Evolutionary conservation across 1,139 yeast species (phyloP).

Genomic region (Wickerhamomyces sp.): DNA sequence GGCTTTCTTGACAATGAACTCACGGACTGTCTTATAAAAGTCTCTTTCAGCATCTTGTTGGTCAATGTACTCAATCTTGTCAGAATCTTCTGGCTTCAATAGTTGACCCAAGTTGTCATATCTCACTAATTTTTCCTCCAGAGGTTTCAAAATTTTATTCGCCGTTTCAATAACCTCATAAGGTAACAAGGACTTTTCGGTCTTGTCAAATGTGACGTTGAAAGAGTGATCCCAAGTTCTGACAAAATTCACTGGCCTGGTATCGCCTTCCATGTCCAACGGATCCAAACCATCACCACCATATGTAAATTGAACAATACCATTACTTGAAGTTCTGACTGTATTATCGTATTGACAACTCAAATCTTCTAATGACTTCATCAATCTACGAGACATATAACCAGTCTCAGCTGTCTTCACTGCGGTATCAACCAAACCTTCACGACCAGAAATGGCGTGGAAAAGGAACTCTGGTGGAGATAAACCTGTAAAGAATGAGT

Average conservation of each 20-base stretch:
- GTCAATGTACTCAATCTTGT: constrained; percentile 60
- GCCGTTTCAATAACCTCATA: constrained; percentile 57
- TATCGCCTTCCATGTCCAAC: constrained; percentile 98
- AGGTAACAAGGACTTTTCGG: constrained; percentile 62
- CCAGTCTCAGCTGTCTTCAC: constrained; percentile 99
- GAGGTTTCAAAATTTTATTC: constrained; percentile 52
- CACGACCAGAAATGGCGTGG: constrained; percentile 99
- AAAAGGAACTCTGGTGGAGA: constrained; percentile 96
- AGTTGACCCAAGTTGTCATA: constrained; percentile 69
- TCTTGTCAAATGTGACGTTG: constrained; percentile 58
- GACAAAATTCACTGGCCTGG: constrained; percentile 86
- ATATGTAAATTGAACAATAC: constrained; percentile 95
- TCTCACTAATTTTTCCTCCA: constrained; percentile 55
- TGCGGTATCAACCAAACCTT: constrained; percentile 98
- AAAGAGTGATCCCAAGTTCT: constrained; percentile 94
- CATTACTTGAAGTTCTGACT: constrained; percentile 90
- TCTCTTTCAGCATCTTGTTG: constrained; percentile 82
- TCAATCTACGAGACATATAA: constrained; percentile 96
- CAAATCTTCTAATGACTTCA: constrained; percentile 96
- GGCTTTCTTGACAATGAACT: constrained; percentile 56
- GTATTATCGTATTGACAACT: constrained; percentile 92
- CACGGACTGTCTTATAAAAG: constrained; percentile 70
- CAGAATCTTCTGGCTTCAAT: constrained; percentile 38
- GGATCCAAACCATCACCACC: constrained; percentile 99
- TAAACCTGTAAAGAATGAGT: constrained; percentile 89